Conservation (phyloP, 164 flowering plant genomes). For the Macadamia tetraphylla region DNA sequence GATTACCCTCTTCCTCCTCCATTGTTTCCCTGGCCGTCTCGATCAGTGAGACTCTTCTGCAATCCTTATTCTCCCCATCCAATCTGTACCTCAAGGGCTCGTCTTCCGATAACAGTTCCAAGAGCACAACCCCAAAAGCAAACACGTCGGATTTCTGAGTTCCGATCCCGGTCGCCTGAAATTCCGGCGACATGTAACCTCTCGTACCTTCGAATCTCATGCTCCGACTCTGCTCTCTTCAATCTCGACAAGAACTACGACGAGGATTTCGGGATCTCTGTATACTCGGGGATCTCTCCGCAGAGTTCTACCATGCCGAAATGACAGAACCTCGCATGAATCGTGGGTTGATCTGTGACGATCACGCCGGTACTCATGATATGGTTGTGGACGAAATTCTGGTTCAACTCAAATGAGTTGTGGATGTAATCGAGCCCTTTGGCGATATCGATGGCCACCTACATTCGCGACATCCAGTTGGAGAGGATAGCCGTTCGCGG, state of each 20-base stretch:
- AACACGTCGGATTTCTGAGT: slow-evolving; percentile 57
- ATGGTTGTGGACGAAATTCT: slow-evolving; percentile 9
- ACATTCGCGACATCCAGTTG: slow-evolving; percentile 71
- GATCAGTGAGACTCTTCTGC: slow-evolving; percentile 40
- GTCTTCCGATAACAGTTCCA: slow-evolving; percentile 64
- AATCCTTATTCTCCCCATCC: slow-evolving; percentile 37
- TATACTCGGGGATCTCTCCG: slow-evolving; percentile 40
- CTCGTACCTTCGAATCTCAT: slow-evolving; percentile 49
- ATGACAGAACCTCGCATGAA: slow-evolving; percentile 67
- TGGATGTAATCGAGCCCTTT: slow-evolving; percentile 85
- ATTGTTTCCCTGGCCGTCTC: slow-evolving; percentile 50
- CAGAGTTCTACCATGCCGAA: slow-evolving; percentile 73
- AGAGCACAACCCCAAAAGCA: slow-evolving; percentile 69
- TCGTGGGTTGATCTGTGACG: slow-evolving; percentile 45
- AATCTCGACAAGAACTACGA: background rate
- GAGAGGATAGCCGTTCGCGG: slow-evolving; percentile 36
- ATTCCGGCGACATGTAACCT: slow-evolving; percentile 27
- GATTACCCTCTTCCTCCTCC: background rate
- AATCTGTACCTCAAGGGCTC: slow-evolving; percentile 45
- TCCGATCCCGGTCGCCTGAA: slow-evolving; percentile 32
- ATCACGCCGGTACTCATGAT: slow-evolving; percentile 48
- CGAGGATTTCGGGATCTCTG: background rate
- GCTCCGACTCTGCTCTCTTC: slow-evolving; percentile 18
- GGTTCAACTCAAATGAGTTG: slow-evolving; percentile 39
- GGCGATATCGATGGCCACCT: slow-evolving; percentile 73